Percentiles rank a stretch among this genome's conserved stretches.
phyloP scores from a whole-genome alignment of 2,329 filamentous ascomycete genomes.

The Aschersonia sp. region DNA sequence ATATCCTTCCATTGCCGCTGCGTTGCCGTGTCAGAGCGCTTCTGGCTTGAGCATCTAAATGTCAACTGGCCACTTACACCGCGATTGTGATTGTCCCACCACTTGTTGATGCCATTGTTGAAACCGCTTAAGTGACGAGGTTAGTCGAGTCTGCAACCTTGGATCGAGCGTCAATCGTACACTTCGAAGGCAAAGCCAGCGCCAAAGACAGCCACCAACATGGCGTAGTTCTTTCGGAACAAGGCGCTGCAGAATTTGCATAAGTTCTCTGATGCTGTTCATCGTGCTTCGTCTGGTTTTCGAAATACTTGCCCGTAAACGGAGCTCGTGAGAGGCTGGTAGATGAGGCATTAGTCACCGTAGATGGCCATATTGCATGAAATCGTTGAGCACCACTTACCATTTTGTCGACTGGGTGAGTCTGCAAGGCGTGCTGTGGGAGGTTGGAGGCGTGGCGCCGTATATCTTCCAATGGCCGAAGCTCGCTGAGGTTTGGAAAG shows the following conservation, averaged over 20 bases:
- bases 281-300: conserved; percentile 5
- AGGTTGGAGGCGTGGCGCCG: conserved; percentile 3
- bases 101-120: conserved; percentile 64
- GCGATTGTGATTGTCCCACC: conserved; percentile 86
- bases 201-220: conserved; percentile 75
- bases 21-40: conserved; percentile 11
- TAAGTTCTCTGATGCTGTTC: not conserved
- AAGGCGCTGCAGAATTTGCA: conserved; percentile 45
- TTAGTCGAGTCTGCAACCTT: conserved; percentile 15
- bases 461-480: not conserved
- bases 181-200: conserved; percentile 86
- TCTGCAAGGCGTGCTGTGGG: conserved; percentile 13
- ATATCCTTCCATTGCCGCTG: conserved; percentile 99
- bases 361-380: not conserved
- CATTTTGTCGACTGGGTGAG: conserved; percentile 20
- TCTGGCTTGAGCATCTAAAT: not conserved
- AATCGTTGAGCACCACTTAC: conserved; percentile 11
- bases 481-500: conserved; percentile 13
- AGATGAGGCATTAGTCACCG: conserved; percentile 14
- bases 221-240: conserved; percentile 76
- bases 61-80: conserved; percentile 53
- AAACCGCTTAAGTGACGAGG: conserved; percentile 47
- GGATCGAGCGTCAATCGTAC: conserved; percentile 39
- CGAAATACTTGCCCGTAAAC: conserved; percentile 24
- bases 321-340: conserved; percentile 18